Percentiles rank a stretch among this genome's conserved stretches.
Evolutionary conservation across 78 protist genomes (phyloP).

Genomic region (Parvularia atlantis): DNA sequence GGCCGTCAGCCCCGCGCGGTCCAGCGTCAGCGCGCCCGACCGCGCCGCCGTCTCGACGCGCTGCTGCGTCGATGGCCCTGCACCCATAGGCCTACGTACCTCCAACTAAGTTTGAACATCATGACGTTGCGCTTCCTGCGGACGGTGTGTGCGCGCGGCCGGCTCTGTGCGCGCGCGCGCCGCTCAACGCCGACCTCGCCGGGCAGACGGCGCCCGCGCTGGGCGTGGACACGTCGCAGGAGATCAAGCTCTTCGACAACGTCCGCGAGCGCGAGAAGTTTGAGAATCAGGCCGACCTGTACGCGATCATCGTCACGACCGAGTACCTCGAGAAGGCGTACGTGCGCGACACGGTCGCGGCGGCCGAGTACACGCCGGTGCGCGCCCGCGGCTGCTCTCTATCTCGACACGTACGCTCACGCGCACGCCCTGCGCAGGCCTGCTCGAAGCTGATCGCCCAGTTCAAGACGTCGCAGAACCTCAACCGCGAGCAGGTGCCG

Average conservation of each 20-base stretch:
- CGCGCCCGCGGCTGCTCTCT: neutral
- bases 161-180: too few relatives aligned
- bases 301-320: constrained; percentile 44
- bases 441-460: constrained; percentile 72
- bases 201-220: too few relatives aligned
- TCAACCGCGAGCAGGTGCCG: constrained; percentile 24
- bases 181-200: too few relatives aligned
- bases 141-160: too few relatives aligned
- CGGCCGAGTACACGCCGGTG: constrained; percentile 27
- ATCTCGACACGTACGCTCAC: neutral
- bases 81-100: too few relatives aligned
- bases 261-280: constrained; percentile 51
- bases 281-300: constrained; percentile 59
- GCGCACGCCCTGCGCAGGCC: constrained; percentile 7
- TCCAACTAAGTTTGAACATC: too few relatives aligned
- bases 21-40: too few relatives aligned
- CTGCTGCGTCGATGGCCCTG: too few relatives aligned
- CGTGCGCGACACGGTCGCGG: constrained; percentile 48
- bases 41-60: too few relatives aligned
- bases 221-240: too few relatives aligned
- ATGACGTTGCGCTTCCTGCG: too few relatives aligned
- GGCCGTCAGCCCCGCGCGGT: too few relatives aligned
- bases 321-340: constrained; percentile 70
- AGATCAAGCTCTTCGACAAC: constrained; percentile 40
- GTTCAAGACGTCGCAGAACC: constrained; percentile 47